A percentile compares a stretch with the other conserved stretches of the same genome.
phyloP scores from a whole-genome alignment of 106 monocot species.

The Platanthera guangdongensis region DNA sequence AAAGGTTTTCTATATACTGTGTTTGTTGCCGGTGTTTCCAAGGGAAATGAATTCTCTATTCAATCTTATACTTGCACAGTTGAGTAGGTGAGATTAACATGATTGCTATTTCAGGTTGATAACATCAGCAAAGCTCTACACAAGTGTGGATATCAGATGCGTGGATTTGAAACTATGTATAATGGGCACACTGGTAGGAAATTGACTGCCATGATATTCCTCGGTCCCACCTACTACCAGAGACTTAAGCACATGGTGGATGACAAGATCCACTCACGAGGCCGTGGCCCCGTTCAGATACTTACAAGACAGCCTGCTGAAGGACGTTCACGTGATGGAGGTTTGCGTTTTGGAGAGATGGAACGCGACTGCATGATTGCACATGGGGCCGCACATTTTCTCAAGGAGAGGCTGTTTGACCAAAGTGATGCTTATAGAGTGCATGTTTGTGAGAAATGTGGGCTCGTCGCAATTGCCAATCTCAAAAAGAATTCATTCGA shows the following conservation, averaged over 20 bases:
- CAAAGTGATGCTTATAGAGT: conserved; percentile 97
- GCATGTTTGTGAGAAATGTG: conserved; percentile 96
- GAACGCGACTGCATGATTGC: conserved; percentile 99
- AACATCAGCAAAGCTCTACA: conserved; percentile 98
- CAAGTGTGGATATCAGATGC: conserved; percentile 99
- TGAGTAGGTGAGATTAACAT: not conserved
- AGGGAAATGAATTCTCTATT: not conserved
- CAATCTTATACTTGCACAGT: not conserved
- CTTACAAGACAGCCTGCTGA: conserved; percentile 96
- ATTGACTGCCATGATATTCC: conserved; percentile 90
- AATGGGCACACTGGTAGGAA: conserved; percentile 93
- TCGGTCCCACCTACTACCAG: conserved; percentile 98
- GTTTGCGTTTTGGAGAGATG: conserved; percentile 98
- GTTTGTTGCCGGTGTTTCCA: not conserved
- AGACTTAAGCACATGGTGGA: conserved; percentile 98
- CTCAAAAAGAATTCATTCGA: conserved; percentile 95
- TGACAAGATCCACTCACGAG: conserved; percentile 97
- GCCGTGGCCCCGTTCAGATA: conserved; percentile 95
- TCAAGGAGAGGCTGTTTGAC: conserved; percentile 90
- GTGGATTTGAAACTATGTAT: conserved; percentile 99
- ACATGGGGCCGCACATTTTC: conserved; percentile 89
- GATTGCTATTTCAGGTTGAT: conserved; percentile 50
- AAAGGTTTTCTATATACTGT: not conserved
- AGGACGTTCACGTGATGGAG: conserved; percentile 91
- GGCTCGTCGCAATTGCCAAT: conserved; percentile 86